These are phyloP conservation scores for Hemerocallis citrina DNA, from an alignment of 106 monocot genomes.

Conservation along the genomic window DNA sequence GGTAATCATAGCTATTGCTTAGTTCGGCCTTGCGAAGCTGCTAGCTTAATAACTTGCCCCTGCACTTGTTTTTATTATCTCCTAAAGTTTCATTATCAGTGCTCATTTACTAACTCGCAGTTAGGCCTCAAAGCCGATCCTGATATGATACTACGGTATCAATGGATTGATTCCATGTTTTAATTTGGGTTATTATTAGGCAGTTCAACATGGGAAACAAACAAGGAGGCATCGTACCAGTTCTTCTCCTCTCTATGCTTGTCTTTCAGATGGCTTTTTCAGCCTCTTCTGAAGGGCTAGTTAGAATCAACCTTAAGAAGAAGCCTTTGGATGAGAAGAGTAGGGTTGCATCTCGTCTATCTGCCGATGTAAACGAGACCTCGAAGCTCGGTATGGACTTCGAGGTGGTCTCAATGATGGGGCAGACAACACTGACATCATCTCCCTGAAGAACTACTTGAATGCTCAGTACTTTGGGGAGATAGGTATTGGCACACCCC, in stretches of 20 bases:
- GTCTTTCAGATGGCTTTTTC: conserved; percentile 19
- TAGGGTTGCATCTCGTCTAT: conserved; percentile 23
- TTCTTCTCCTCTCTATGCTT: conserved; percentile 32
- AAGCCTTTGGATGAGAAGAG: conserved; percentile 49
- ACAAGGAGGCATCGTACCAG: background rate
- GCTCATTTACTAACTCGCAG: too few relatives aligned
- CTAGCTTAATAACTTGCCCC: too few relatives aligned
- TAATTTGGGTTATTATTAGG: background rate
- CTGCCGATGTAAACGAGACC: conserved; percentile 14
- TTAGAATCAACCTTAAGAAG: conserved; percentile 72
- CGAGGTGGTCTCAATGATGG: conserved; percentile 13
- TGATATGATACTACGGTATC: too few relatives aligned
- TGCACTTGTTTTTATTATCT: too few relatives aligned
- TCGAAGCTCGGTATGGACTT: conserved; percentile 13
- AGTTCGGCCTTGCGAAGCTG: too few relatives aligned
- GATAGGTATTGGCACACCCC: conserved; percentile 72
- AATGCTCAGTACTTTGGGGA: conserved; percentile 99
- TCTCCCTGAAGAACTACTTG: conserved; percentile 89
- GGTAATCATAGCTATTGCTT: too few relatives aligned
- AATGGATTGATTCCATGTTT: too few relatives aligned
- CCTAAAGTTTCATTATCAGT: too few relatives aligned
- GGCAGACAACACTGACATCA: conserved; percentile 37
- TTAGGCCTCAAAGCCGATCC: too few relatives aligned
- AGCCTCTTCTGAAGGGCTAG: conserved; percentile 42
- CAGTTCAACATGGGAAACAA: conserved; percentile 33